These are phyloP conservation scores for Podospora sp. DNA, from an alignment of 495 filamentous ascomycete genomes.

Conservation along the genomic window DNA sequence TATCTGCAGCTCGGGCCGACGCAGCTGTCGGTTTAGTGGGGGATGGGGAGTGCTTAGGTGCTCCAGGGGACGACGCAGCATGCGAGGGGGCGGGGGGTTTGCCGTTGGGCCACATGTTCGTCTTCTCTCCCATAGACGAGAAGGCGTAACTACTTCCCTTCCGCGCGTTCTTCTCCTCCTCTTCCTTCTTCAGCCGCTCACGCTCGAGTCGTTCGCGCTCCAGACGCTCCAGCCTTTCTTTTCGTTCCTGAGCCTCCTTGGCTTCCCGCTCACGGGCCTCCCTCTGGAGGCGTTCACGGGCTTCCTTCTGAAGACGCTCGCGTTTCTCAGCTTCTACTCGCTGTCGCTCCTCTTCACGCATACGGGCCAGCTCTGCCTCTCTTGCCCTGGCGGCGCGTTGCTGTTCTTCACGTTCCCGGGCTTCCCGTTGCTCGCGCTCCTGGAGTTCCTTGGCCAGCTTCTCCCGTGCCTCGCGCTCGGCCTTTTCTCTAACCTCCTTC, in stretches of 20 bases:
- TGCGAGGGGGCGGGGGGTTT: slow-evolving; percentile 34
- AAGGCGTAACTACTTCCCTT: slow-evolving; percentile 52
- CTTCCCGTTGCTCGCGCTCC: slow-evolving; percentile 38
- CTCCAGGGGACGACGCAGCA: slow-evolving; percentile 30
- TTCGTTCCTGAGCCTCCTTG: slow-evolving; percentile 44
- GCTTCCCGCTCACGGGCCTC: slow-evolving; percentile 23
- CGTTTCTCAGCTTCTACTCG: slow-evolving; percentile 7
- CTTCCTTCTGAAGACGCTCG: slow-evolving; percentile 14
- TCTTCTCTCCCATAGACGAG: slow-evolving; percentile 59
- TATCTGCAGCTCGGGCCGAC: slow-evolving; percentile 60
- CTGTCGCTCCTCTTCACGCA: slow-evolving; percentile 11
- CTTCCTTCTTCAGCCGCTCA: slow-evolving; percentile 29
- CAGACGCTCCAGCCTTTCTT: slow-evolving; percentile 30
- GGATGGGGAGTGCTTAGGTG: slow-evolving; percentile 26
- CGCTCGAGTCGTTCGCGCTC: slow-evolving; percentile 18
- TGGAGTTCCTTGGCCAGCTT: slow-evolving; percentile 36
- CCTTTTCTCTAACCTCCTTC: slow-evolving; percentile 38
- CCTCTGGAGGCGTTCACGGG: not conserved
- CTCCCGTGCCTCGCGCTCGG: slow-evolving; percentile 31
- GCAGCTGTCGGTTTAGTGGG: slow-evolving; percentile 38
- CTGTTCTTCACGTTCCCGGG: slow-evolving; percentile 17
- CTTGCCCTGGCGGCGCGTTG: slow-evolving; percentile 2
- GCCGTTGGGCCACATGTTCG: slow-evolving; percentile 58
- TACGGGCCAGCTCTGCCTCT: not conserved
- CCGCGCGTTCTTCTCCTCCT: slow-evolving; percentile 41